phyloP scores from a whole-genome alignment of 495 filamentous ascomycete genomes.

The Trichoderma virens region DNA sequence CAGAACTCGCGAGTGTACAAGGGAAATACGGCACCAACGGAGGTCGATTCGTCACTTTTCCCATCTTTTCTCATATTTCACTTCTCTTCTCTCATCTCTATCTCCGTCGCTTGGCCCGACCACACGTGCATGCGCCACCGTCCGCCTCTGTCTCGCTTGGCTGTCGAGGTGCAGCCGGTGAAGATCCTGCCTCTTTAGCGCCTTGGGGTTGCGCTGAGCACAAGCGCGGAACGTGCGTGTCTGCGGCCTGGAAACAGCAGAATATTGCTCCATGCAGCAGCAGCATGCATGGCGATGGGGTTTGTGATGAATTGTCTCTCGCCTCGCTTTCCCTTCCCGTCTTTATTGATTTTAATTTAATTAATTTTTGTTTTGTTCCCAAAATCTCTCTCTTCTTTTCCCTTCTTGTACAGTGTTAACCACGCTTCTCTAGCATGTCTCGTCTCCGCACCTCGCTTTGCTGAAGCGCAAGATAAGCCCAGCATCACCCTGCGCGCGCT shows the following conservation, averaged over 20 bases:
- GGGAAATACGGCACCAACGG: no score
- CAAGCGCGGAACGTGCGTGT: background rate
- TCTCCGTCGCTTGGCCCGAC: background rate
- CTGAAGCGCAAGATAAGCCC: background rate
- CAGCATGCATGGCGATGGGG: background rate
- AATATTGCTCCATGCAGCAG: background rate
- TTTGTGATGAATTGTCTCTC: background rate
- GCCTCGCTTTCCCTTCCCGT: background rate
- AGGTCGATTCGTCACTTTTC: background rate
- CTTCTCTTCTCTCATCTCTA: background rate
- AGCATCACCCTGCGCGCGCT: background rate
- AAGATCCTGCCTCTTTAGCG: conserved; percentile 1
- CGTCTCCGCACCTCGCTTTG: background rate
- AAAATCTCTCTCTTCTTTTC: background rate
- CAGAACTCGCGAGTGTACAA: no score
- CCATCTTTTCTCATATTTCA: no score
- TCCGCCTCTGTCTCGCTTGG: background rate
- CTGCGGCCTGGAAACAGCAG: no score
- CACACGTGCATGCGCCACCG: background rate
- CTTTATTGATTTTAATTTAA: no score
- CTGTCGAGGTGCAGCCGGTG: conserved; percentile 4
- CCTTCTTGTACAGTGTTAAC: background rate
- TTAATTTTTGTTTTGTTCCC: background rate
- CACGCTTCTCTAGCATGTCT: background rate
- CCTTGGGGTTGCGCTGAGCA: background rate